Evolutionary conservation across 2,329 filamentous ascomycete species (phyloP).

Genomic region (Apiospora sp.): DNA sequence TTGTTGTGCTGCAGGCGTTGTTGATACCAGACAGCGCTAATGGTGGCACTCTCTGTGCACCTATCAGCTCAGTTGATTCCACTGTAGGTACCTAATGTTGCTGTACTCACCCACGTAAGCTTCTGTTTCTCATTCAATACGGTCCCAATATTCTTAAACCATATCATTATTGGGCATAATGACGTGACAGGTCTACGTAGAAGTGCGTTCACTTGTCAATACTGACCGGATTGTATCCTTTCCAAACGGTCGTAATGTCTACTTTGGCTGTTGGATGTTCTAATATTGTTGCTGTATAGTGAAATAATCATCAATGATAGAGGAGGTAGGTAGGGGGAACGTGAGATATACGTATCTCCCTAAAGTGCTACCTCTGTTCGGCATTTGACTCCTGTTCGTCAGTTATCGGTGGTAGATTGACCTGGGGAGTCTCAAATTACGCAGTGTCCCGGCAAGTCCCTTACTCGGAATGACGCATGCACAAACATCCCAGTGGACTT

Average conservation of each 20-base stretch:
- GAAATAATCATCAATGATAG: not conserved
- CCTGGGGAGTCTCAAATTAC: not conserved
- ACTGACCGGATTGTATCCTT: not conserved
- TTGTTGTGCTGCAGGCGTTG: conserved; percentile 13
- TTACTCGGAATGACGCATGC: conserved; percentile 17
- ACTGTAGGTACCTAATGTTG: not conserved
- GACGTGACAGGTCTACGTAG: not conserved
- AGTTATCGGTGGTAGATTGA: not conserved
- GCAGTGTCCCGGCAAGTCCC: conserved; percentile 8
- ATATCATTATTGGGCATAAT: not conserved
- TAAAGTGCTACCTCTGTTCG: not conserved
- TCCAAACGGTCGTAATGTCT: no score
- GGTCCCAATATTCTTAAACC: not conserved
- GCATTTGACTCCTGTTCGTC: not conserved
- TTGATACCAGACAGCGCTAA: conserved; percentile 1
- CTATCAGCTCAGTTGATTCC: not conserved
- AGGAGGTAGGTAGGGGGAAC: not conserved
- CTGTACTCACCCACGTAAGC: conserved; percentile 2
- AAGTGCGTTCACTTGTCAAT: not conserved
- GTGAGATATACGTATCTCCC: not conserved
- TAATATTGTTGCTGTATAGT: not conserved
- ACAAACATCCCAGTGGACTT: not conserved
- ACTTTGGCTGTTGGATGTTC: not conserved
- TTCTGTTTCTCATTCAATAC: not conserved
- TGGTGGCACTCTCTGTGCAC: not conserved